Percentiles rank a stretch among this genome's conserved stretches.
Conservation (phyloP, 768 basidiomycete genomes). For the Cystofilobasidium capitatum region DNA sequence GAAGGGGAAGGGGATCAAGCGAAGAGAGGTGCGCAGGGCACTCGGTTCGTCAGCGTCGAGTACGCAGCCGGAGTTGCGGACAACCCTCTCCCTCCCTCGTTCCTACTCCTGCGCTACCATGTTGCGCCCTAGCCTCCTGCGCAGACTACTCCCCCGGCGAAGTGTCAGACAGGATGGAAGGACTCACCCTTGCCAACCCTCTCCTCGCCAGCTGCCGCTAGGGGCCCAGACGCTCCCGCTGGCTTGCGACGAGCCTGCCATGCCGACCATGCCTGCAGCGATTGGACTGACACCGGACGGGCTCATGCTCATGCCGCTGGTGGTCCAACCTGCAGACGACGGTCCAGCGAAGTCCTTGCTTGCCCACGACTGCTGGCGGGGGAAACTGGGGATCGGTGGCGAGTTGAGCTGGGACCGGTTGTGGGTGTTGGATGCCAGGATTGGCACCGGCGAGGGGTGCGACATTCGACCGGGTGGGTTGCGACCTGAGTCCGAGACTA, state of each 20-base stretch:
- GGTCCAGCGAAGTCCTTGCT: background rate
- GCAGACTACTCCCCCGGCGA: background rate
- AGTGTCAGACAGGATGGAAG: background rate
- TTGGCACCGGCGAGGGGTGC: constrained; percentile 9
- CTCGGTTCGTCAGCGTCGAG: constrained; percentile 20
- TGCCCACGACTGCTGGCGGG: constrained; percentile 4
- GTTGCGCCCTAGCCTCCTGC: too few relatives aligned
- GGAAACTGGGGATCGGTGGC: background rate
- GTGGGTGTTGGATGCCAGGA: constrained; percentile 1
- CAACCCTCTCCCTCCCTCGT: background rate
- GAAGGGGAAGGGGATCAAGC: constrained; percentile 4
- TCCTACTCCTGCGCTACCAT: too few relatives aligned
- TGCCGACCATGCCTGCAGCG: constrained; percentile 3
- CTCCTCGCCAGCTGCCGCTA: constrained; percentile 24
- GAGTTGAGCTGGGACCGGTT: constrained; percentile 7
- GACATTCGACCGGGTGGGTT: background rate
- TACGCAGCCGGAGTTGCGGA: background rate
- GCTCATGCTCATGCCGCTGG: background rate
- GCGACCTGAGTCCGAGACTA: background rate
- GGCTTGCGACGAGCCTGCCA: background rate
- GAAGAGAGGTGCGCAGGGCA: constrained; percentile 47
- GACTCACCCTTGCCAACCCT: constrained; percentile 28
- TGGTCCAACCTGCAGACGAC: constrained; percentile 3
- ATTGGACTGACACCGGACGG: background rate
- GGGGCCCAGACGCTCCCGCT: constrained; percentile 19